These are phyloP conservation scores for Deinandra increscens DNA, from an alignment of 129 eudicot species.

Conservation along the genomic window DNA sequence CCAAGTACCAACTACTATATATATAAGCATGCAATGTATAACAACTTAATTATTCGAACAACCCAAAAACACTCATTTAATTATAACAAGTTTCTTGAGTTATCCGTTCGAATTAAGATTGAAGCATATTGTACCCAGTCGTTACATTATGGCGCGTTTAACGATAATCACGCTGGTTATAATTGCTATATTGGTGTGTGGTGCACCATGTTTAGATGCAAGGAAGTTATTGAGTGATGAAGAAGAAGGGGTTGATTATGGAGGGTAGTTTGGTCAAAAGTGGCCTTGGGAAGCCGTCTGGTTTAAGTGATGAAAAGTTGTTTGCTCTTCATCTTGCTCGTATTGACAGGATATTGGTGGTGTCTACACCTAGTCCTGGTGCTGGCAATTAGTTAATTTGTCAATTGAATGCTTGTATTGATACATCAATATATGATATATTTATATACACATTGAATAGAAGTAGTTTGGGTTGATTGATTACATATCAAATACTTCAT, in stretches of 20 bases:
- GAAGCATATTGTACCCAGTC: neutral
- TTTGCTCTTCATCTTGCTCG: constrained; percentile 26
- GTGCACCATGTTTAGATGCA: constrained; percentile 39
- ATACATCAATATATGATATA: neutral
- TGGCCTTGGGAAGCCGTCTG: constrained; percentile 10
- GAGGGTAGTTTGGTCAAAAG: constrained; percentile 8
- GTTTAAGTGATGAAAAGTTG: constrained; percentile 35
- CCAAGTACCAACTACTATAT: constrained; percentile 2
- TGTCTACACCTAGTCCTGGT: constrained; percentile 64
- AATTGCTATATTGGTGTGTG: constrained; percentile 32
- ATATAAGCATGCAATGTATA: constrained; percentile 27
- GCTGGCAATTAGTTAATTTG: constrained; percentile 45
- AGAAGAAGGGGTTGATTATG: constrained; percentile 15
- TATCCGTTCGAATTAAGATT: neutral
- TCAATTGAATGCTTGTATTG: too few relatives aligned
- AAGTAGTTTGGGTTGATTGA: neutral
- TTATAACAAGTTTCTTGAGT: constrained; percentile 8
- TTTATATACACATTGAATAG: neutral
- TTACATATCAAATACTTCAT: neutral
- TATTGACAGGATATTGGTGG: constrained; percentile 34
- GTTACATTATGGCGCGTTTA: constrained; percentile 48
- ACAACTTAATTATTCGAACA: constrained; percentile 16
- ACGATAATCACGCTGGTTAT: constrained; percentile 1
- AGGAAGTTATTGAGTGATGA: constrained; percentile 36
- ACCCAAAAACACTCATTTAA: too few relatives aligned